Evolutionary conservation across 768 basidiomycete species (phyloP).

Genomic region (Tricholoma matsutake): DNA sequence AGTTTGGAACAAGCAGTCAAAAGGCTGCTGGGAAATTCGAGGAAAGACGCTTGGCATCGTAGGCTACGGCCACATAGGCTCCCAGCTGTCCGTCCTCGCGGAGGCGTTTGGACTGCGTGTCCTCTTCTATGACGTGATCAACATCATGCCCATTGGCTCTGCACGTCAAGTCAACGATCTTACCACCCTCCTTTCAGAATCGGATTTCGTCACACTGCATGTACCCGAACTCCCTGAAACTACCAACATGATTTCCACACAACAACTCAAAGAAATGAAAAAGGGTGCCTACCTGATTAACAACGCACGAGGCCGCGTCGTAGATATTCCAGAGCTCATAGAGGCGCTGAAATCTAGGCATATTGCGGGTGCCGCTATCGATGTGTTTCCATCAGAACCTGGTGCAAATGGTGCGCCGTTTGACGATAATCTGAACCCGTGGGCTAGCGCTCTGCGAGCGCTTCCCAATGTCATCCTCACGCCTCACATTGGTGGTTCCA

Average conservation of each 20-base stretch:
- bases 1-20: slow-evolving; percentile 98
- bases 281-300: slow-evolving; percentile 94
- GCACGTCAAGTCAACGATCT: slow-evolving; percentile 89
- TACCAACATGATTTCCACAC: slow-evolving; percentile 82
- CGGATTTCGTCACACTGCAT: slow-evolving; percentile 95
- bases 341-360: slow-evolving; percentile 79
- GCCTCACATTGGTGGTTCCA: slow-evolving; percentile 98
- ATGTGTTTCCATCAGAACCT: slow-evolving; percentile 95
- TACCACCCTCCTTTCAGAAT: slow-evolving; percentile 62
- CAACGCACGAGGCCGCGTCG: slow-evolving; percentile 93
- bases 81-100: slow-evolving; percentile 94
- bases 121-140: slow-evolving; percentile 91
- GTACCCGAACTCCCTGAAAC: slow-evolving; percentile 97
- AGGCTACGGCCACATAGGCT: slow-evolving; percentile 97
- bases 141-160: slow-evolving; percentile 95
- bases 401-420: slow-evolving; percentile 88
- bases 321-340: slow-evolving; percentile 91
- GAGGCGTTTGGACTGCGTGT: slow-evolving; percentile 96
- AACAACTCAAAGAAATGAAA: slow-evolving; percentile 89
- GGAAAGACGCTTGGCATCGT: slow-evolving; percentile 98
- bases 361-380: slow-evolving; percentile 84
- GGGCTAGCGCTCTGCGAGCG: slow-evolving; percentile 71
- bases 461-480: slow-evolving; percentile 94
- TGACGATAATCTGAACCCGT: slow-evolving; percentile 83
- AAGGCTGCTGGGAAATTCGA: slow-evolving; percentile 96